These are phyloP conservation scores for Posidonia australis DNA, from an alignment of 106 monocot species.

Conservation along the genomic window DNA sequence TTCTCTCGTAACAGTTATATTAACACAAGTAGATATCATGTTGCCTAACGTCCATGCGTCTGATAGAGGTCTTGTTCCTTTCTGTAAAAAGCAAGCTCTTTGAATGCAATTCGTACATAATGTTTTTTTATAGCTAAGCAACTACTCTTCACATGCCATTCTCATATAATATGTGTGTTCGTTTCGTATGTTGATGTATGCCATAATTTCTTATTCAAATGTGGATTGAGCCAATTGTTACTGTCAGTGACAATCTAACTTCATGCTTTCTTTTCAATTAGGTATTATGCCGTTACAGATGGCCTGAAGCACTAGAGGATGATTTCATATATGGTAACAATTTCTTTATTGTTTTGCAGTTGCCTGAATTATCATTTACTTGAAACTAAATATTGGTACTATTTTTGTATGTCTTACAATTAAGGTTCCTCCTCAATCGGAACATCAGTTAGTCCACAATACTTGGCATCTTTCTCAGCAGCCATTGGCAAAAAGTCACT, in stretches of 20 bases:
- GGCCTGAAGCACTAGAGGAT: constrained; percentile 67
- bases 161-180: no score
- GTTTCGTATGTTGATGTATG: no score
- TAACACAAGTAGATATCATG: no score
- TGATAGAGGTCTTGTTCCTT: no score
- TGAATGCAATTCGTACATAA: no score
- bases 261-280: constrained; percentile 3
- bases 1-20: no score
- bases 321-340: constrained; percentile 80
- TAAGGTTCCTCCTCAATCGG: constrained; percentile 75
- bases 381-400: not conserved
- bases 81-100: no score
- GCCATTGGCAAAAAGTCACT: constrained; percentile 64
- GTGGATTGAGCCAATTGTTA: no score
- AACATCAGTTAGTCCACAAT: constrained; percentile 55
- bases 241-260: no score
- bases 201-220: not conserved
- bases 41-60: no score
- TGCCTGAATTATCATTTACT: not conserved
- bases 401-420: constrained; percentile 12
- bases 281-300: constrained; percentile 58
- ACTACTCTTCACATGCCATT: no score
- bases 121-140: no score
- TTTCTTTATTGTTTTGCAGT: not conserved
- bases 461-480: constrained; percentile 62